Evolutionary conservation across 164 flowering plant genomes (phyloP).

Genomic region (Hamamelis virginiana): DNA sequence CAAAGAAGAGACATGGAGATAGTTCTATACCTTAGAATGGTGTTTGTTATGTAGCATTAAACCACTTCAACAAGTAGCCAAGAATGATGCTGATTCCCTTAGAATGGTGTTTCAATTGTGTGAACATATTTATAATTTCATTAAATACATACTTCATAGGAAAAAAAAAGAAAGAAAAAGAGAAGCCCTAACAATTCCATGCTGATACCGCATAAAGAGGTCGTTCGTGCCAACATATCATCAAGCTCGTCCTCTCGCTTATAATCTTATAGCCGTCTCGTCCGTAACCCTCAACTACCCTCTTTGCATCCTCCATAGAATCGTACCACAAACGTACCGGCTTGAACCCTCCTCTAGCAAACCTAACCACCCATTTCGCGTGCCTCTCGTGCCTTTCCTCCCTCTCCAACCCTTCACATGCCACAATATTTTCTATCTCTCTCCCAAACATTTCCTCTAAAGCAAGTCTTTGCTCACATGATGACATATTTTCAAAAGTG

Average conservation of each 20-base stretch:
- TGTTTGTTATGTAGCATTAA: too few relatives aligned
- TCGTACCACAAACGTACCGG: constrained; percentile 33
- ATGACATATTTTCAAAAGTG: not conserved
- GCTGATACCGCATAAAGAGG: constrained; percentile 42
- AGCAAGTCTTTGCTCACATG: constrained; percentile 15
- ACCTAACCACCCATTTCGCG: constrained; percentile 30
- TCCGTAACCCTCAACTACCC: constrained; percentile 18
- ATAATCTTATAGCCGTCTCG: constrained; percentile 29
- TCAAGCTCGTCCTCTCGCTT: constrained; percentile 21
- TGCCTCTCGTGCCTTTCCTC: constrained; percentile 35
- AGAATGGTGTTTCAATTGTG: too few relatives aligned
- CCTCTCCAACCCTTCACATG: constrained; percentile 45
- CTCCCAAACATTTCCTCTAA: constrained; percentile 42
- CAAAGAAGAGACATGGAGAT: too few relatives aligned
- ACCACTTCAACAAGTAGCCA: too few relatives aligned
- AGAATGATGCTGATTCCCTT: too few relatives aligned
- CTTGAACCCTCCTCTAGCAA: constrained; percentile 31
- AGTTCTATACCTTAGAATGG: too few relatives aligned
- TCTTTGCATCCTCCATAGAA: constrained; percentile 17
- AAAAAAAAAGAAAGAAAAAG: not conserved
- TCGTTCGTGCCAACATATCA: constrained; percentile 51
- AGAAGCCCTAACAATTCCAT: constrained; percentile 27
- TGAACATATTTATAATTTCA: too few relatives aligned
- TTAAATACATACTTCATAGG: not conserved
- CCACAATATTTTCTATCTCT: constrained; percentile 42